A percentile compares a stretch with the other conserved stretches of the same genome.
Evolutionary conservation across 805 yeast species (phyloP).

Genomic region (Kazachstania bromeliacearum): DNA sequence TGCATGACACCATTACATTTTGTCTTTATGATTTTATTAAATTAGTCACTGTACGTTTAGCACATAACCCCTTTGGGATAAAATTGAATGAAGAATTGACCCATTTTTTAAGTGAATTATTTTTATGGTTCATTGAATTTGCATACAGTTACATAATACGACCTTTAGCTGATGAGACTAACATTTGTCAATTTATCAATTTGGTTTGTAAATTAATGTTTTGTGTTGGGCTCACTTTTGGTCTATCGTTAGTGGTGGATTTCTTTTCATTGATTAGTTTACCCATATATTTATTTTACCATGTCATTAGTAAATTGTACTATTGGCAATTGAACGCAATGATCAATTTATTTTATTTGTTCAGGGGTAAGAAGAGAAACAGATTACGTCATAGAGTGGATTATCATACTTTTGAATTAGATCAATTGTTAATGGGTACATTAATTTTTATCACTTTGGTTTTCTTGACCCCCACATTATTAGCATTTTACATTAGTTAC

Average conservation of each 20-base stretch:
- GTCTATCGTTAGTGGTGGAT: slow-evolving; percentile 60
- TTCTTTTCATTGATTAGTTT: slow-evolving; percentile 50
- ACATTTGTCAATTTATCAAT: slow-evolving; percentile 24
- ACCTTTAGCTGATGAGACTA: slow-evolving; percentile 13
- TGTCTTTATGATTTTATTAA: slow-evolving; percentile 36
- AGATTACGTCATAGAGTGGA: slow-evolving; percentile 79
- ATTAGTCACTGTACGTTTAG: slow-evolving; percentile 56
- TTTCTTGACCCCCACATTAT: slow-evolving; percentile 76
- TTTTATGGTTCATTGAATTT: slow-evolving; percentile 72
- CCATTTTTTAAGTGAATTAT: slow-evolving; percentile 73
- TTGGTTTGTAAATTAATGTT: slow-evolving; percentile 35
- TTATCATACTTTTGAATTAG: slow-evolving; percentile 72
- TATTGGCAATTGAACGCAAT: slow-evolving; percentile 62
- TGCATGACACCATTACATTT: slow-evolving; percentile 20
- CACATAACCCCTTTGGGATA: slow-evolving; percentile 88
- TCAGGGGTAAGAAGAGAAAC: slow-evolving; percentile 83
- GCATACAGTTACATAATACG: slow-evolving; percentile 37
- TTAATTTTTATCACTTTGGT: slow-evolving; percentile 70
- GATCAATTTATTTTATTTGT: slow-evolving; percentile 68
- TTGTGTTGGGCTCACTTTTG: slow-evolving; percentile 57
- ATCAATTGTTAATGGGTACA: slow-evolving; percentile 82
- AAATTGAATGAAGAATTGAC: slow-evolving; percentile 84
- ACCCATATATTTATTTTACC: slow-evolving; percentile 70
- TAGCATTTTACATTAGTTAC: slow-evolving; percentile 74
- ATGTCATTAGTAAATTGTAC: slow-evolving; percentile 70